Percentiles rank a stretch among this genome's conserved stretches.
These are phyloP conservation scores for Penicillium ochrochloron DNA, from an alignment of 495 filamentous ascomycete species.

Conservation along the genomic window DNA sequence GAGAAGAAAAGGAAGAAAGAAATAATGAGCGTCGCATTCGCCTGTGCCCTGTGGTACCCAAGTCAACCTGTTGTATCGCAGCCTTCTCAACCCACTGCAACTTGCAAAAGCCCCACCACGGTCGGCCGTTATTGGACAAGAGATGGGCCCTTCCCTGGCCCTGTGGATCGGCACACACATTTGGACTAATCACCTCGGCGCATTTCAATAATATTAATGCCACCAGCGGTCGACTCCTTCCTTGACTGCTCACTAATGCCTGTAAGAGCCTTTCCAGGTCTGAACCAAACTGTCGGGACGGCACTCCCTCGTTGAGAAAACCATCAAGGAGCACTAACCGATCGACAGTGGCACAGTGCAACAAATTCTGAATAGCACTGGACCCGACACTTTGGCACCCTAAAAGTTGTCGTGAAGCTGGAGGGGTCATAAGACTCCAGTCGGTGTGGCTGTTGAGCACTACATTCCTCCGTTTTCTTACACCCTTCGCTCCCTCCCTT, in stretches of 20 bases:
- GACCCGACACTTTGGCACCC: conserved; percentile 27
- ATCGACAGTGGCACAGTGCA: neutral
- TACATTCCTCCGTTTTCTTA: conserved; percentile 15
- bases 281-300: conserved; percentile 19
- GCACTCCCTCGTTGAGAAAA: neutral
- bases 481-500: conserved; percentile 13
- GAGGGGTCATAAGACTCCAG: conserved; percentile 33
- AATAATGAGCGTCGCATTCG: neutral
- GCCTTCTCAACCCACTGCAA: conserved; percentile 6
- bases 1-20: neutral
- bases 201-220: conserved; percentile 2
- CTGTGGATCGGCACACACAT: conserved; percentile 19
- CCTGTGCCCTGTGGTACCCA: neutral
- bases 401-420: conserved; percentile 25
- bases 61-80: conserved; percentile 8
- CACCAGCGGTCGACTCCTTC: conserved; percentile 9
- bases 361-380: conserved; percentile 8
- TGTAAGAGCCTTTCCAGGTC: conserved; percentile 11
- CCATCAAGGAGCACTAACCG: neutral
- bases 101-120: neutral
- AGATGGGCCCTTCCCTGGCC: conserved; percentile 8
- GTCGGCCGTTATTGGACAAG: conserved; percentile 14
- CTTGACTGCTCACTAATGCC: conserved; percentile 4
- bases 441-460: conserved; percentile 24
- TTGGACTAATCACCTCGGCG: conserved; percentile 16